These are phyloP conservation scores for Cladorrhinum samala DNA, from an alignment of 495 filamentous ascomycete genomes.

Conservation along the genomic window DNA sequence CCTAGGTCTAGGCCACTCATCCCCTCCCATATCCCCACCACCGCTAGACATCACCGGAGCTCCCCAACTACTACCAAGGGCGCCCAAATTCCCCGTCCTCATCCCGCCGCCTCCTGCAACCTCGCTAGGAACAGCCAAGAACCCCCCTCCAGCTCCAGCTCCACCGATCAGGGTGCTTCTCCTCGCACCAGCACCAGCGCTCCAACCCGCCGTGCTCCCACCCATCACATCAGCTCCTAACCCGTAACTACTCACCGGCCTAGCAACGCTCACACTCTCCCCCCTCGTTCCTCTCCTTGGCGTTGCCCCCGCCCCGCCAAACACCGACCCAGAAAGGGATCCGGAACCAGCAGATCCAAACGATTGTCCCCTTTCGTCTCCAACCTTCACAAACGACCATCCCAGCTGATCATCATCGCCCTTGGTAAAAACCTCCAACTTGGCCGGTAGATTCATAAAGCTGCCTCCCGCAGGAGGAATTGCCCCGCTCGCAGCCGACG, in stretches of 20 bases:
- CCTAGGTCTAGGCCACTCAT: slow-evolving; percentile 38
- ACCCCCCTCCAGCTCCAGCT: slow-evolving; percentile 73
- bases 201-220: slow-evolving; percentile 32
- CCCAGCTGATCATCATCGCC: slow-evolving; percentile 70
- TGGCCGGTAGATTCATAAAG: slow-evolving; percentile 49
- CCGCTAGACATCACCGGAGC: background rate
- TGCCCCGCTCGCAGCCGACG: slow-evolving; percentile 27
- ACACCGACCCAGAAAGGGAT: background rate
- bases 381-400: slow-evolving; percentile 63
- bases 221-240: slow-evolving; percentile 34
- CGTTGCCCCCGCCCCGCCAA: background rate
- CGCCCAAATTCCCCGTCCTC: slow-evolving; percentile 60
- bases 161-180: slow-evolving; percentile 55
- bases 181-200: slow-evolving; percentile 35
- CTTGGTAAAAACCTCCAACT: slow-evolving; percentile 79
- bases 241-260: slow-evolving; percentile 48
- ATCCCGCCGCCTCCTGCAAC: slow-evolving; percentile 58
- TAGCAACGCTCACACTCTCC: background rate
- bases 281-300: background rate
- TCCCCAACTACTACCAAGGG: slow-evolving; percentile 1
- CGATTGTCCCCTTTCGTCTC: too few species aligned
- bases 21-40: slow-evolving; percentile 21
- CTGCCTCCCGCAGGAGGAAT: background rate
- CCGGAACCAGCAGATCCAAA: too few species aligned
- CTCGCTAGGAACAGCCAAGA: slow-evolving; percentile 64